Base-by-base conservation (phyloP, 805 yeast genomes). In the Scheffersomyces lignosus region DNA sequence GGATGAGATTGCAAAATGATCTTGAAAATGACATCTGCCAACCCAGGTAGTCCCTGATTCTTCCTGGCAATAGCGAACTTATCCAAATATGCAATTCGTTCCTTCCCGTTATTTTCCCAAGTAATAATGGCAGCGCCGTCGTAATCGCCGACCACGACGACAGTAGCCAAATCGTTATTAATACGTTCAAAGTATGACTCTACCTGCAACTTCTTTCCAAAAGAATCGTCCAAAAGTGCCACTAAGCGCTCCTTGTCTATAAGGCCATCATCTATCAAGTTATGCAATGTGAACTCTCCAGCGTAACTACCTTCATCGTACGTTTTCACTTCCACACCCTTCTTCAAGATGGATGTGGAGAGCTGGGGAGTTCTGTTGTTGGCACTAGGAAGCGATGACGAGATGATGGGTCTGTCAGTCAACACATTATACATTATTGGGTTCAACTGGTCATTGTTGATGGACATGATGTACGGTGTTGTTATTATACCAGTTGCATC, bases 121-220 rank as follows among this genome's bases (percentile, higher is more conserved):
- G 99, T 93, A 24, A 91, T 75, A 12, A 93, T 83, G 0, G 98
- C 97, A 13, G 87, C 89, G 2, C 98, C 98, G 47, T 90, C 96
- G 58, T 93, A 93, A 53, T 91, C 93, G 1, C 98, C 98, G 2
- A 91, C 87, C 10, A 93, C 75, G 12, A 93, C 81, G 8, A 93
- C 58, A 0, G 86, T 83, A 0, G 96, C 90, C 3, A 91, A 69
- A 1, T 70, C 69, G 1, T 78, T 70, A 43, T 80, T 73, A 25
- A 93, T 73, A 34, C 99, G 67, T 3, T 66, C 41, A 16, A 88
- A 61, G 54, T 90, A 93, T 45, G 78, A 81, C 0, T 77, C 73
- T 38, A 79, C 50, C 49, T 87, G 80, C n/a, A 93, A 59, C 3
- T 73, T 52, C 43, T 80, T 78, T 4, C 82, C 80, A 52, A 93